Conservation (phyloP, 345 rosid genomes). For the Salix purpurea region DNA sequence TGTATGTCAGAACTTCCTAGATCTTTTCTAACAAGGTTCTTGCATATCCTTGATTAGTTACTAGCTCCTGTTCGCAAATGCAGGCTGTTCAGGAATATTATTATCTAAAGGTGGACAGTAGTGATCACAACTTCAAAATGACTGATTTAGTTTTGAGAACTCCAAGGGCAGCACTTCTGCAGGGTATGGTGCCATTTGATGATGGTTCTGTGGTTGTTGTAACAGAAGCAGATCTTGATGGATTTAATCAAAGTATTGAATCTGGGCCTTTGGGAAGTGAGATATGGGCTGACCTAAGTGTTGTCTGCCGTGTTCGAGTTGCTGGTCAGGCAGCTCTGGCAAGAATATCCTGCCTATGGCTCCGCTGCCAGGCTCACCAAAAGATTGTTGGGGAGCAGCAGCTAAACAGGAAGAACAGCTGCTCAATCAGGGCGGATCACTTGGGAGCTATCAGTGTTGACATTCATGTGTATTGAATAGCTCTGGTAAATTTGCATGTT, state of each 20-base stretch:
- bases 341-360: slow-evolving; percentile 72
- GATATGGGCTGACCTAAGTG: slow-evolving; percentile 62
- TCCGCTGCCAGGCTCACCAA: slow-evolving; percentile 48
- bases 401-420: slow-evolving; percentile 33
- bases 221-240: slow-evolving; percentile 76
- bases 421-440: slow-evolving; percentile 27
- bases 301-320: slow-evolving; percentile 59
- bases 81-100: slow-evolving; percentile 90
- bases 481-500: slow-evolving; percentile 7
- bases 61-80: background rate
- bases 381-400: slow-evolving; percentile 48
- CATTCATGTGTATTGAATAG: slow-evolving; percentile 69
- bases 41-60: background rate
- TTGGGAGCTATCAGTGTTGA: slow-evolving; percentile 68
- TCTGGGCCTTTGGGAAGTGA: slow-evolving; percentile 31
- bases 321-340: slow-evolving; percentile 62
- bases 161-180: slow-evolving; percentile 18
- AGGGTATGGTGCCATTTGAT: slow-evolving; percentile 58
- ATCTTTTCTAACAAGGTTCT: background rate
- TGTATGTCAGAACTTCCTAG: background rate
- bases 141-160: slow-evolving; percentile 26
- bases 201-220: slow-evolving; percentile 78
- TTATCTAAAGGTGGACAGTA: slow-evolving; percentile 40
- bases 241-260: slow-evolving; percentile 45
- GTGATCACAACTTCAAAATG: slow-evolving; percentile 15